Evolutionary conservation across 768 basidiomycete genomes (phyloP).

Genomic region (Neoboletus subvelutipes): DNA sequence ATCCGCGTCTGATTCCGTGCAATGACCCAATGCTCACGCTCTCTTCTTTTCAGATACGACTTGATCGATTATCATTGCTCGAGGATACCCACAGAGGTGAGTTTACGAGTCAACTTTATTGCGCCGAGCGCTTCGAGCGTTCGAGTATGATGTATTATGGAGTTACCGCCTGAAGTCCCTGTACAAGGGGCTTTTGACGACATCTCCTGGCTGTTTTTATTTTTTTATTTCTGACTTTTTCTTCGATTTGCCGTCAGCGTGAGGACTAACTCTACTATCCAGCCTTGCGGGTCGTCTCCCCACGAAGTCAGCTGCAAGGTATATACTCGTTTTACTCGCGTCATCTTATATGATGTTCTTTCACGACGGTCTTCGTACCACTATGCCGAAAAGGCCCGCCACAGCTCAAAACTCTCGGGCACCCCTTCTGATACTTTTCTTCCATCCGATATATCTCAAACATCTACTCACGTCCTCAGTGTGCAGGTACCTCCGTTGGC

Average conservation of each 20-base stretch:
- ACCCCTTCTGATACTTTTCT: slow-evolving; percentile 58
- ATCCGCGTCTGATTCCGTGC: neutral
- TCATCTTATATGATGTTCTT: slow-evolving; percentile 17
- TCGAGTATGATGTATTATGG: slow-evolving; percentile 43
- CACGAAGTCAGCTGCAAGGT: slow-evolving; percentile 8
- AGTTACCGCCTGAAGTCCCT: slow-evolving; percentile 82
- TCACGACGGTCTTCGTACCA: slow-evolving; percentile 92
- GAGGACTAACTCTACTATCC: neutral
- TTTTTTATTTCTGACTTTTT: slow-evolving; percentile 50
- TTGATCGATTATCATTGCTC: neutral
- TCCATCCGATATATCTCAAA: neutral
- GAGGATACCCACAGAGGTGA: slow-evolving; percentile 2
- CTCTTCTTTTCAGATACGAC: slow-evolving; percentile 1
- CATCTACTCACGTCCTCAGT: neutral
- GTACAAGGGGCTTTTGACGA: slow-evolving; percentile 54
- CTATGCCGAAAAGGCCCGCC: slow-evolving; percentile 89
- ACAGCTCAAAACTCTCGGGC: slow-evolving; percentile 85
- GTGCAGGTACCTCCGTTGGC: neutral
- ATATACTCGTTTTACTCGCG: neutral
- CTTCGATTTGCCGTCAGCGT: neutral
- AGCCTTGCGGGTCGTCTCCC: neutral
- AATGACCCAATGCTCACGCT: neutral
- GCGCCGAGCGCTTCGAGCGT: neutral
- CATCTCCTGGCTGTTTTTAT: slow-evolving; percentile 77
- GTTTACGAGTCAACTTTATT: neutral